Evolutionary conservation across 75 land plant genomes (phyloP), one percentile per base, ranked within the genome.

Genomic region (Pseudotsuga menziesii): DNA sequence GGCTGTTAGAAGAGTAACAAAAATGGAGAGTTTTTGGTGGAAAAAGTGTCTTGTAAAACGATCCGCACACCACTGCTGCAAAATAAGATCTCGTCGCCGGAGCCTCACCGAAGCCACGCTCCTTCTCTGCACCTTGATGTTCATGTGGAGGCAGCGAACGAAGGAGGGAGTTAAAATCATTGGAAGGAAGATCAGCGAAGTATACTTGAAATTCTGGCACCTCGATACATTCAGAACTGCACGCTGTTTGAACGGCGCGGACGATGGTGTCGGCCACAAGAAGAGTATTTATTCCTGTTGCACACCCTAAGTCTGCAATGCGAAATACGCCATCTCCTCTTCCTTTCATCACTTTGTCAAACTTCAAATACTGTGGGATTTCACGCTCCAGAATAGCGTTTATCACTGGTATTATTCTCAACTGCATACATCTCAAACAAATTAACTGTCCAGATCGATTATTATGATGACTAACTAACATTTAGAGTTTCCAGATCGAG

Each of bases 131-230:
- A n/a, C n/a, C 76, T 4, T 23, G 54, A 29, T 61, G 27, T 29
- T 74, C 44, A 4, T 82, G n/a, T 3, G 85, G 85, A 23, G 90
- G 87, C 22, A 91, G 84, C 36, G 83, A 87, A 60, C 82, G 91
- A 73, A 92, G 86, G 73, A 92, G 88, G 56, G 86, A 82, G 81
- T 89, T 89, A 83, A 92, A 92, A 77, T 92, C 92, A 66, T 88
- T 92, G 23, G 84, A 77, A 9, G 94, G 89, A 52, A 87, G 84
- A 23, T 62, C 66, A 29, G 13, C 13, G 3, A 62, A 62, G 27
- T 11, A 25, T 6, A 62, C 66, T 2, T 29, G 6, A 26, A 62
- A 62, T 62, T 62, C 35, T 7, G 66, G 32, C 9, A 62, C 4
- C 27, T 72, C 77, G 44, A 14, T 2, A 1, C 13, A 26, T 3